Percentiles rank a stretch among this genome's conserved stretches.
Conservation (phyloP, 2,329 filamentous ascomycete species). For the Alternaria ethzedia region DNA sequence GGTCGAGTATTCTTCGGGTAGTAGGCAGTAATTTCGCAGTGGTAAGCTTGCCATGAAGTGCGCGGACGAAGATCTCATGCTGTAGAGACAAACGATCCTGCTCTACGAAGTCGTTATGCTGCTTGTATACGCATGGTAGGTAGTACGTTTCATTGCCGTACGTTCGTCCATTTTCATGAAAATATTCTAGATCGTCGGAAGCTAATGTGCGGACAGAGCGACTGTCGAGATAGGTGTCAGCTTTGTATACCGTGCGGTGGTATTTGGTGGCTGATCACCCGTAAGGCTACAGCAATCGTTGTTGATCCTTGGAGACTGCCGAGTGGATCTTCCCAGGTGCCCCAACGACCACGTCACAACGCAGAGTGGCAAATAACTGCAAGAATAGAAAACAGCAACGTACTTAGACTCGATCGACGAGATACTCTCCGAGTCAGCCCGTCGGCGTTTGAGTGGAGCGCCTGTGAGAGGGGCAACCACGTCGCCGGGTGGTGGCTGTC, state of each 20-base stretch:
- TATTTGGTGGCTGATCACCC: not conserved
- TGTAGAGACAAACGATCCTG: constrained; percentile 67
- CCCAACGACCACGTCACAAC: not conserved
- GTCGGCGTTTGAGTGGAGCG: constrained; percentile 41
- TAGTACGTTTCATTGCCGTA: constrained; percentile 68
- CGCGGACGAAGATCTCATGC: constrained; percentile 66
- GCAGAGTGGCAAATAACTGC: not conserved
- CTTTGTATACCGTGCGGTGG: not conserved
- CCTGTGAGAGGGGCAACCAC: constrained; percentile 44
- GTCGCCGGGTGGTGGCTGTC: constrained; percentile 46
- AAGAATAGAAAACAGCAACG: constrained; percentile 18
- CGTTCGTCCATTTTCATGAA: constrained; percentile 65
- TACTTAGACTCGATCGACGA: constrained; percentile 44
- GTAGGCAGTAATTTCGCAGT: constrained; percentile 39
- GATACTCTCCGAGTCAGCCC: constrained; percentile 42
- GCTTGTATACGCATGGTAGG: constrained; percentile 62
- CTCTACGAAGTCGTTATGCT: constrained; percentile 61
- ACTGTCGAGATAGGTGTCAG: constrained; percentile 23
- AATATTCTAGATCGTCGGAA: constrained; percentile 60
- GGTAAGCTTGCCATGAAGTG: constrained; percentile 45
- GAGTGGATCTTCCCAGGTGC: not conserved
- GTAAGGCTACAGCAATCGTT: not conserved
- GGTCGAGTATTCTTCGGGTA: constrained; percentile 43
- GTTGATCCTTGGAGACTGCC: not conserved
- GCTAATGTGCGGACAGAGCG: constrained; percentile 47